phyloP scores from a whole-genome alignment of 805 yeast species.

The Metschnikowia orientalis region DNA sequence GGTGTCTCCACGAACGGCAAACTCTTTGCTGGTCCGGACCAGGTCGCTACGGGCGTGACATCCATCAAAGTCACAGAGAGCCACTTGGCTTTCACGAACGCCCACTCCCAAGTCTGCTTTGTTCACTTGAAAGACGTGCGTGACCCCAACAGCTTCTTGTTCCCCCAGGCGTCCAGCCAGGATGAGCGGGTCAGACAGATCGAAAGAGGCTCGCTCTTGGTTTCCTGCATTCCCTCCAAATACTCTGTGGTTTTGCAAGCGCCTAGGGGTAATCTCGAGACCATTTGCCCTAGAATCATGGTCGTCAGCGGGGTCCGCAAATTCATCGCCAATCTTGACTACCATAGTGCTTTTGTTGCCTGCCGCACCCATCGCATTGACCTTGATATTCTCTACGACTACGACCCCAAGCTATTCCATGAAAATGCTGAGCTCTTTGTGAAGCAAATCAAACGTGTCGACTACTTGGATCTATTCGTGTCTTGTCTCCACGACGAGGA shows the following conservation, averaged over 20 bases:
- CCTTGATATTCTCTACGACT: constrained; percentile 84
- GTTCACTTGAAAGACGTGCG: constrained; percentile 55
- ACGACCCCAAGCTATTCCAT: constrained; percentile 66
- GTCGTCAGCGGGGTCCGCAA: constrained; percentile 79
- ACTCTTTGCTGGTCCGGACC: constrained; percentile 57
- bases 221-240: constrained; percentile 75
- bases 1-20: constrained; percentile 78
- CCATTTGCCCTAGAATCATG: constrained; percentile 89
- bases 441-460: constrained; percentile 64
- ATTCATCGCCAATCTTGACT: constrained; percentile 54
- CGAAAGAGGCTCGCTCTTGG: constrained; percentile 87
- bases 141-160: constrained; percentile 33
- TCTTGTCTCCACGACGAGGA: constrained; percentile 85
- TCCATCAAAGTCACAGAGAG: constrained; percentile 71
- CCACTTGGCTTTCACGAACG: constrained; percentile 78
- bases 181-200: constrained; percentile 87
- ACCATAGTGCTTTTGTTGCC: constrained; percentile 67
- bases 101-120: constrained; percentile 77
- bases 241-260: constrained; percentile 86
- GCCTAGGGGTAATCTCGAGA: constrained; percentile 93
- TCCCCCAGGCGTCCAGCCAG: constrained; percentile 20
- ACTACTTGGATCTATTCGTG: constrained; percentile 78
- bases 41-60: constrained; percentile 71
- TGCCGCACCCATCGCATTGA: constrained; percentile 92
- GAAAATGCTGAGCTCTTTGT: constrained; percentile 63